Evolutionary conservation across 768 basidiomycete species (phyloP).

Genomic region (Antrodiella citrinella): DNA sequence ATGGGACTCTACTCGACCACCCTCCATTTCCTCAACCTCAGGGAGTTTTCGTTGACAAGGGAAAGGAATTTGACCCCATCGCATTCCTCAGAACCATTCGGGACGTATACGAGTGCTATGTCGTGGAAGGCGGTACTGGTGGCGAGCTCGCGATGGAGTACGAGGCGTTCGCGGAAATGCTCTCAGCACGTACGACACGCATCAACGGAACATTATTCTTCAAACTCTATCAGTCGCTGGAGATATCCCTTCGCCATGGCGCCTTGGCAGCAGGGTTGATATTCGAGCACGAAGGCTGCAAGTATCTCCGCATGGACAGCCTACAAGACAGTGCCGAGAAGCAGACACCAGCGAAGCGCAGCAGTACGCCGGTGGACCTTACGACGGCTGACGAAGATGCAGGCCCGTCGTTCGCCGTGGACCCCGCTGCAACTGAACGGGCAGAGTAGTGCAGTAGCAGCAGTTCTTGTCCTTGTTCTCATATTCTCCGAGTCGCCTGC

Average conservation of each 20-base stretch:
- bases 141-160: background rate
- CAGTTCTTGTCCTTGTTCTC: too few relatives aligned
- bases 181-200: background rate
- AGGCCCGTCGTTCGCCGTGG: background rate
- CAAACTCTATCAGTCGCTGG: background rate
- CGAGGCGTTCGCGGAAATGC: conserved; percentile 1
- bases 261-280: background rate
- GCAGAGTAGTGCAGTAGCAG: too few relatives aligned
- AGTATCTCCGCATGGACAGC: background rate
- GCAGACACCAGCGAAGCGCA: background rate
- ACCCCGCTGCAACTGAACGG: too few relatives aligned
- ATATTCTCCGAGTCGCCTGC: too few relatives aligned
- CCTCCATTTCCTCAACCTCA: conserved; percentile 3
- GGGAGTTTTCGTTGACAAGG: conserved; percentile 1
- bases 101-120: background rate
- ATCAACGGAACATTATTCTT: background rate
- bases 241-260: background rate
- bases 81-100: background rate
- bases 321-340: background rate
- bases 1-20: background rate
- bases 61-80: background rate
- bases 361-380: background rate
- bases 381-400: background rate
- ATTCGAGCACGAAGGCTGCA: background rate
- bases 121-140: background rate